Evolutionary conservation across 352 stramenopile genomes (phyloP).

Genomic region (Phytophthora citricola): DNA sequence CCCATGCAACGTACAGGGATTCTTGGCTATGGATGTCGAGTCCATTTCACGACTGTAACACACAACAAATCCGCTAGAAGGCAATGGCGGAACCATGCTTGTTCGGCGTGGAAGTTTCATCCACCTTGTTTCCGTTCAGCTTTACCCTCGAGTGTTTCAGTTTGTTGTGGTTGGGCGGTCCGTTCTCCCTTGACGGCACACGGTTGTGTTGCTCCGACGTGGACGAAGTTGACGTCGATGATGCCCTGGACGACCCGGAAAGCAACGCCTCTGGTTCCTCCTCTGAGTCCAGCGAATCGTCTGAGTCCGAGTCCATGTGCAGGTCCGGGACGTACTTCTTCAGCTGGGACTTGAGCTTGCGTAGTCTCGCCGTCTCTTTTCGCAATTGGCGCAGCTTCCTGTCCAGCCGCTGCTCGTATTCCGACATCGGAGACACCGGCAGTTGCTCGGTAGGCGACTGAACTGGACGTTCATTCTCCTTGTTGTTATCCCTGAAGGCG

Average conservation of each 20-base stretch:
- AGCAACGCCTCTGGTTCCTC: slow-evolving; percentile 31
- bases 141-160: slow-evolving; percentile 19
- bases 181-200: slow-evolving; percentile 17
- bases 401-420: slow-evolving; percentile 54
- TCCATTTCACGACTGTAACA: slow-evolving; percentile 21
- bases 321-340: slow-evolving; percentile 62
- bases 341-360: slow-evolving; percentile 47
- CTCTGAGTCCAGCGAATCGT: slow-evolving; percentile 48
- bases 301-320: slow-evolving; percentile 47
- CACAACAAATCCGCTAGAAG: slow-evolving; percentile 19
- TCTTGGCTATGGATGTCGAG: slow-evolving; percentile 11
- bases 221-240: slow-evolving; percentile 16
- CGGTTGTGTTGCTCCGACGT: slow-evolving; percentile 16
- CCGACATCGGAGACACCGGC: slow-evolving; percentile 29
- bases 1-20: neutral
- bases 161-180: slow-evolving; percentile 9
- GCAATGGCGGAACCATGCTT: slow-evolving; percentile 8
- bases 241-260: slow-evolving; percentile 23
- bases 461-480: neutral
- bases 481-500: slow-evolving; percentile 5
- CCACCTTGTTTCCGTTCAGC: slow-evolving; percentile 9
- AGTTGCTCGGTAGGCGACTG: slow-evolving; percentile 14
- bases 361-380: slow-evolving; percentile 48
- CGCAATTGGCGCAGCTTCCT: slow-evolving; percentile 53
- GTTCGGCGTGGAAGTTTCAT: slow-evolving; percentile 2